Evolutionary conservation across 208 protist species (phyloP).

Genomic region (Crithidia expoeki): DNA sequence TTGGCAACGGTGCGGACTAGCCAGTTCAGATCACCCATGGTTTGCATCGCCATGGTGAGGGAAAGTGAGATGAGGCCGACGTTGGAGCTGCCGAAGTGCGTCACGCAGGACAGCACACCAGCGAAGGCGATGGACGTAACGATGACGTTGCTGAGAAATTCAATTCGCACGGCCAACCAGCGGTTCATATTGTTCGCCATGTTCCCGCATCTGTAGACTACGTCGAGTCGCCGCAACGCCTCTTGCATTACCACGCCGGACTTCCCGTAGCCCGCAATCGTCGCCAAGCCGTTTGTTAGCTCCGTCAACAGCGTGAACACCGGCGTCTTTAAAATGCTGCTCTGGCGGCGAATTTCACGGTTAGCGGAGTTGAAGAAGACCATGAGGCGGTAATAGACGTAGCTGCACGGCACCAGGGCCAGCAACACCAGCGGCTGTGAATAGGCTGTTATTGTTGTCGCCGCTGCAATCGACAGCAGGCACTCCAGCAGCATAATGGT

Average conservation of each 20-base stretch:
- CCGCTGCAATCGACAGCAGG: slow-evolving; percentile 59
- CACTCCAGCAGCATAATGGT: slow-evolving; percentile 70
- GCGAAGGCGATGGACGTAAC: slow-evolving; percentile 47
- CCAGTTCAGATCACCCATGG: slow-evolving; percentile 66
- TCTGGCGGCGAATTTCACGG: slow-evolving; percentile 90
- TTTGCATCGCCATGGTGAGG: slow-evolving; percentile 60
- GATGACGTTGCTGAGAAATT: slow-evolving; percentile 86
- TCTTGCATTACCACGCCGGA: slow-evolving; percentile 36
- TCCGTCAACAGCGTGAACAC: slow-evolving; percentile 93
- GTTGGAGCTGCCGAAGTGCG: slow-evolving; percentile 11
- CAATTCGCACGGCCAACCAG: slow-evolving; percentile 91
- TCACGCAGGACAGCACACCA: slow-evolving; percentile 52
- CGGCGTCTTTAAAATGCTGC: slow-evolving; percentile 89
- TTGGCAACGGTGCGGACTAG: slow-evolving; percentile 54
- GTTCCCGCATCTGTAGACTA: slow-evolving; percentile 51
- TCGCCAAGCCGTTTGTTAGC: slow-evolving; percentile 80
- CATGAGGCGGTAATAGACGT: slow-evolving; percentile 89
- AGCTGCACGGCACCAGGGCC: slow-evolving; percentile 61
- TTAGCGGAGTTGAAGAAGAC: slow-evolving; percentile 81
- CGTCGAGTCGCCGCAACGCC: slow-evolving; percentile 52
- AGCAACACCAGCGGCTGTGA: slow-evolving; percentile 58
- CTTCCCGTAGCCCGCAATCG: slow-evolving; percentile 82
- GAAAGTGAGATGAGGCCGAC: slow-evolving; percentile 68
- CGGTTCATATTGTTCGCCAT: slow-evolving; percentile 64
- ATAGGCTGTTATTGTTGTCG: slow-evolving; percentile 46